Evolutionary conservation across 2,329 filamentous ascomycete genomes (phyloP), one percentile per base, ranked within the genome.

Genomic region (Xylaria sp.): DNA sequence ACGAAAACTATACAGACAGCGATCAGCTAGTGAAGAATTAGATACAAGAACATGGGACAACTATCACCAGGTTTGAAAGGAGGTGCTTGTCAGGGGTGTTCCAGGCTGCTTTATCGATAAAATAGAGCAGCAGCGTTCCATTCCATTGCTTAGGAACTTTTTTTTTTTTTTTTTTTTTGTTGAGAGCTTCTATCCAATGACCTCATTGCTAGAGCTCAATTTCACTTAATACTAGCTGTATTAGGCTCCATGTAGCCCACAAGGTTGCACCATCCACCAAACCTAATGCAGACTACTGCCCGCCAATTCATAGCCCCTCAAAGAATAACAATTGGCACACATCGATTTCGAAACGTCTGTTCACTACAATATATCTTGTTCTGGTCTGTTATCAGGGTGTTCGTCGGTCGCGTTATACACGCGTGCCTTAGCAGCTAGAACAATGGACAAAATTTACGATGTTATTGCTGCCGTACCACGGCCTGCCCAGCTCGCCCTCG

Each of bases 401-500:
- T 44, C 23, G 18, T 44, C 35, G 16, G 47, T 27, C 37, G 47
- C 37, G 23, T 18, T 29, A 29, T 42, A 44, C 4, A 9, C 21
- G 54, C 32, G 35, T 25, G 16, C 27, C 32, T 27, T 58, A 25
- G 21, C 29, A 42, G 18, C 32, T 47, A 51, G 42, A 10, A 65
- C 16, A 18, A 80, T 83, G 80, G 78, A 79, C 37, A 69, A 71
- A 50, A 58, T 82, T 21, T 73, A 74, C 27, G 72, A 81, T 8
- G 63, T 77, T n/a, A 73, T 83, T 71, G 78, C 69, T 35, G 72
- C 78, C 10, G 74, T 87, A 40, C 86, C 86, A 40, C 82, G 82
- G 71, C 73, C 79, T 35, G 79, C 82, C 18, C 82, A 84, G 69
- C 82, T 82, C 76, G 82, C 81, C 23, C 78, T 89, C 57, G 84